These are phyloP conservation scores for Quercus rubra DNA, from an alignment of 306 rosid species.

Conservation along the genomic window DNA sequence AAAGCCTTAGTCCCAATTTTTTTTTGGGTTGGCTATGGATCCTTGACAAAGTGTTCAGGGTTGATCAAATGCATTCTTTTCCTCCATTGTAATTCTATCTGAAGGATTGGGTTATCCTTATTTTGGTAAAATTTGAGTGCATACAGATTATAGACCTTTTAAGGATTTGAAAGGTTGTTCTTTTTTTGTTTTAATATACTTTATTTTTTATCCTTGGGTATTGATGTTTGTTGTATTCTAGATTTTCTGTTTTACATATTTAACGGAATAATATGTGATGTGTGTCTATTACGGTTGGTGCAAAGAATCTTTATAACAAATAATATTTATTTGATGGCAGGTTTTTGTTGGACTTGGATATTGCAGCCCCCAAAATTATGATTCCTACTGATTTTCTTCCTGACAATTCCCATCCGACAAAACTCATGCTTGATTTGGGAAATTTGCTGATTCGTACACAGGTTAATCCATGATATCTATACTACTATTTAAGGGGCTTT, in stretches of 20 bases:
- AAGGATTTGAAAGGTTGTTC: background rate
- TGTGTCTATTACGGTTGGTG: background rate
- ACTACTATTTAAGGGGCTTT: no score
- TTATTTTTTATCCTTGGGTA: background rate
- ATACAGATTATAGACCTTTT: background rate
- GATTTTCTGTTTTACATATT: background rate
- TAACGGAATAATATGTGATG: background rate
- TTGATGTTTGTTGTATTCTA: background rate
- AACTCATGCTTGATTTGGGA: constrained; percentile 91
- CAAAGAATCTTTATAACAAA: background rate
- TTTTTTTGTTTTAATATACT: background rate
- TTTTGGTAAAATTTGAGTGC: background rate
- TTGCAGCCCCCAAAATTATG: constrained; percentile 97
- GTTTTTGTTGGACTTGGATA: constrained; percentile 90
- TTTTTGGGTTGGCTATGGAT: no score
- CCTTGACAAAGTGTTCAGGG: no score
- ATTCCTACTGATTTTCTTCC: constrained; percentile 91
- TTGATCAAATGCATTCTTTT: no score
- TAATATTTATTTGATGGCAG: constrained; percentile 42
- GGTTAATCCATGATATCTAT: constrained; percentile 38
- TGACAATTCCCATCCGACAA: constrained; percentile 63
- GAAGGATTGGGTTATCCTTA: background rate
- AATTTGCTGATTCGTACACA: constrained; percentile 74
- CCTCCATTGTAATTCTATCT: no score
- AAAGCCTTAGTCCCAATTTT: no score